Evolutionary conservation across 768 basidiomycete species (phyloP).

Genomic region (Clavaria fumosa): DNA sequence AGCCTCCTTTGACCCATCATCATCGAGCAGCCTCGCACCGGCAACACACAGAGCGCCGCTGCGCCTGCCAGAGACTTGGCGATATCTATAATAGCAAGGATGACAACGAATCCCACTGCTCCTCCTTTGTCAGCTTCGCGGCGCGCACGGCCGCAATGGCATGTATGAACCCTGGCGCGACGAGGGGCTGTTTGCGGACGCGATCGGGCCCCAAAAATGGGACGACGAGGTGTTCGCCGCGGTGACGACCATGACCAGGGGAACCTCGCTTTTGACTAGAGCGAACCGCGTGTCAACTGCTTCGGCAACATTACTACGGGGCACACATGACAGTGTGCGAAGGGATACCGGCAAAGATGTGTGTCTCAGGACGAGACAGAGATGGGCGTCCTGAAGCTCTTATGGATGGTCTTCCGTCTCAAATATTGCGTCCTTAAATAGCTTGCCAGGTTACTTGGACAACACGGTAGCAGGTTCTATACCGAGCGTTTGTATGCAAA

Average conservation of each 20-base stretch:
- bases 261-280: slow-evolving; percentile 85
- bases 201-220: slow-evolving; percentile 72
- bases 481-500: slow-evolving; percentile 74
- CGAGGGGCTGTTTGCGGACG: slow-evolving; percentile 38
- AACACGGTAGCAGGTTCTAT: slow-evolving; percentile 91
- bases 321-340: slow-evolving; percentile 78
- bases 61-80: slow-evolving; percentile 25
- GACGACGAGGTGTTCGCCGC: slow-evolving; percentile 66
- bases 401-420: background rate
- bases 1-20: slow-evolving; percentile 46
- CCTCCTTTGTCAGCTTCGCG: slow-evolving; percentile 35
- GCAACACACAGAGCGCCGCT: slow-evolving; percentile 25
- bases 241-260: slow-evolving; percentile 22
- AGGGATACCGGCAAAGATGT: slow-evolving; percentile 31
- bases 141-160: slow-evolving; percentile 48
- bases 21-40: slow-evolving; percentile 34
- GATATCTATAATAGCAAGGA: slow-evolving; percentile 10
- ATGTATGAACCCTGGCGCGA: slow-evolving; percentile 69
- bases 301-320: slow-evolving; percentile 84
- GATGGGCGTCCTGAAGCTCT: slow-evolving; percentile 32
- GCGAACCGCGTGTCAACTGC: slow-evolving; percentile 69
- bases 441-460: slow-evolving; percentile 78
- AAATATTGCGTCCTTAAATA: slow-evolving; percentile 13
- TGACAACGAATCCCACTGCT: slow-evolving; percentile 13
- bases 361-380: slow-evolving; percentile 82